A percentile compares a stretch with the other conserved stretches of the same genome.
Conservation (phyloP, 2,329 filamentous ascomycete species). For the Capronia coronata region DNA sequence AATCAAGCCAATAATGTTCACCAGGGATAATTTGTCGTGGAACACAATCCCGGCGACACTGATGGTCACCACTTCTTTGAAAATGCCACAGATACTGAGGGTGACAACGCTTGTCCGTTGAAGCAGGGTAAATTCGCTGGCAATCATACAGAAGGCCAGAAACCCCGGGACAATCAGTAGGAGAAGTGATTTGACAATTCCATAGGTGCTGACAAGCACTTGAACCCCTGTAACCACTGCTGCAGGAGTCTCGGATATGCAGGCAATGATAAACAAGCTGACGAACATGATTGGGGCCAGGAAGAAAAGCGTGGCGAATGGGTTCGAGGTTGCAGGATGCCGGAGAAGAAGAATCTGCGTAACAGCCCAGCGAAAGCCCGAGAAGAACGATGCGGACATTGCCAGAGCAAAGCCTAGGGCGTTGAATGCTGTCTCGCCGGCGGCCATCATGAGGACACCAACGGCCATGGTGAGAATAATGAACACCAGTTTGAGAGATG, state of each 20-base stretch:
- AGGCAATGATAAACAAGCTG: conserved; percentile 69
- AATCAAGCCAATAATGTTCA: conserved; percentile 83
- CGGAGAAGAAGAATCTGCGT: conserved; percentile 92
- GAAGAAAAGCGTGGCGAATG: conserved; percentile 95
- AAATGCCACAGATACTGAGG: conserved; percentile 91
- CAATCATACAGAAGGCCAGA: conserved; percentile 94
- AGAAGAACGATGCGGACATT: conserved; percentile 90
- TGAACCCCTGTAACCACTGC: conserved; percentile 61
- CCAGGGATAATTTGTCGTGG: conserved; percentile 73
- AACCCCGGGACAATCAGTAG: conserved; percentile 84
- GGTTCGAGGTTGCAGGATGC: conserved; percentile 91
- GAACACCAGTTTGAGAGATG: conserved; percentile 74
- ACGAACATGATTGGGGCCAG: conserved; percentile 96
- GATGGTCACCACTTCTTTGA: conserved; percentile 98
- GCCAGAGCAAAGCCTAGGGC: conserved; percentile 81
- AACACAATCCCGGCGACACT: conserved; percentile 81
- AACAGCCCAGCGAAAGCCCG: conserved; percentile 95
- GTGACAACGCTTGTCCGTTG: conserved; percentile 95
- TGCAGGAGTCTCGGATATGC: conserved; percentile 75
- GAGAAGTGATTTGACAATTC: conserved; percentile 57
- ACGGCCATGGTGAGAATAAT: conserved; percentile 89
- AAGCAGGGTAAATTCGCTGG: conserved; percentile 88
- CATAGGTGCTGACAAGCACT: conserved; percentile 60
- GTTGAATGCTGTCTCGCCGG: conserved; percentile 86
- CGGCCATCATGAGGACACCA: conserved; percentile 97